A percentile compares a stretch with the other conserved stretches of the same genome.
Evolutionary conservation across 139 green algal species (phyloP).

Genomic region (Diplosphaera chodatii): DNA sequence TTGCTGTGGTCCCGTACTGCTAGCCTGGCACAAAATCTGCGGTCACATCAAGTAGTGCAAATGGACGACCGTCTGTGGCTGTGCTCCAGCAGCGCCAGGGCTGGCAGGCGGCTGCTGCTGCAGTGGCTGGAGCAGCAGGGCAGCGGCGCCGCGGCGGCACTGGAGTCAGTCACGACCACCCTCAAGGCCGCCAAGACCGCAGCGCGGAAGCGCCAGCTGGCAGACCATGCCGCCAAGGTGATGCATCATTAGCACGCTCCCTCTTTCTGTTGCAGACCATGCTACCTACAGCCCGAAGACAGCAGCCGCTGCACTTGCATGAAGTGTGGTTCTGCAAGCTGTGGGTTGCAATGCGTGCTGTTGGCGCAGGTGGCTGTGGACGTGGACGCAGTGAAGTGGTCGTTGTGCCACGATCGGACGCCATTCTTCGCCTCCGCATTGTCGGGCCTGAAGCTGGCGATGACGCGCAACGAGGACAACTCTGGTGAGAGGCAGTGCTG

Average conservation of each 20-base stretch:
- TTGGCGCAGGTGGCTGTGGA: conserved; percentile 25
- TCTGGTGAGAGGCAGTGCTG: conserved; percentile 13
- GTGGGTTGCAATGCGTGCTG: too few relatives aligned
- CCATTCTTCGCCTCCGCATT: conserved; percentile 31
- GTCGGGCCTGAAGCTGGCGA: conserved; percentile 27
- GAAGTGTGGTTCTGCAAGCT: too few relatives aligned
- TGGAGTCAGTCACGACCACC: conserved; percentile 7
- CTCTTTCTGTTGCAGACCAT: too few relatives aligned
- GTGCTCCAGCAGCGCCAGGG: too few relatives aligned
- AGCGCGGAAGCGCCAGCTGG: conserved; percentile 24
- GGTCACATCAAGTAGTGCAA: too few relatives aligned
- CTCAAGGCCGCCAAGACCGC: conserved; percentile 25
- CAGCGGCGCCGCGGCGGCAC: conserved; percentile 5
- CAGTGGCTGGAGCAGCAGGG: conserved; percentile 43
- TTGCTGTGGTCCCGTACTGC: too few relatives aligned
- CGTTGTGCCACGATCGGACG: conserved; percentile 27
- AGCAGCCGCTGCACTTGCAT: too few relatives aligned
- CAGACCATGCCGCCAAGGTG: conserved; percentile 4
- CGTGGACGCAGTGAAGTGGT: conserved; percentile 38
- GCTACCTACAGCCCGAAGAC: too few relatives aligned
- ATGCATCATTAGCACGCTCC: too few relatives aligned
- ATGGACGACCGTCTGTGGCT: too few relatives aligned
- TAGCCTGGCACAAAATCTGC: too few relatives aligned
- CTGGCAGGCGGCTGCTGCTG: conserved; percentile 30
- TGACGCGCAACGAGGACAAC: conserved; percentile 28